Percentiles rank a stretch among this genome's conserved stretches.
These are phyloP conservation scores for Vicia faba DNA, from an alignment of 306 rosid species.

Conservation along the genomic window DNA sequence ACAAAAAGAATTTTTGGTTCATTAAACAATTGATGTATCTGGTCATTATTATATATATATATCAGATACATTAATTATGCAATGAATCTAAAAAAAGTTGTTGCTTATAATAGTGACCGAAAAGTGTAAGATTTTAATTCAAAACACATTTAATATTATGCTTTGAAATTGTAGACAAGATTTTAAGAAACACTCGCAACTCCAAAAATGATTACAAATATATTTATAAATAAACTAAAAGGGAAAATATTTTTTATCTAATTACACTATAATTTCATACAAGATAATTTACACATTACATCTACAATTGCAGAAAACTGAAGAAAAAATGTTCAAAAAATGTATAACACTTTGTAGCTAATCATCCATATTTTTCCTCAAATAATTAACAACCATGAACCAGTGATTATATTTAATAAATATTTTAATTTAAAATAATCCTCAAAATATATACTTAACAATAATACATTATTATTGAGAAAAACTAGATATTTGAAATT, in stretches of 20 bases:
- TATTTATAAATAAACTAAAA: neutral
- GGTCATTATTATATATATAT: no score
- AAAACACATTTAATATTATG: conserved; percentile 4
- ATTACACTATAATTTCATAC: conserved; percentile 16
- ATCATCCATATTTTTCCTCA: conserved; percentile 16
- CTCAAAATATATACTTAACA: conserved; percentile 30
- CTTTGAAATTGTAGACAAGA: no score
- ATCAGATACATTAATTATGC: no score
- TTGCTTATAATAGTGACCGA: no score
- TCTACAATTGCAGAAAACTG: neutral
- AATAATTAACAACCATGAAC: conserved; percentile 6
- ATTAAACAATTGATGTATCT: no score
- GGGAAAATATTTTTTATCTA: conserved; percentile 7
- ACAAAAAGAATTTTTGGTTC: no score
- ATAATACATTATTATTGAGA: no score
- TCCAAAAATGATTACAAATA: no score
- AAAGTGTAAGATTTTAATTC: no score
- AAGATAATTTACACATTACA: conserved; percentile 29
- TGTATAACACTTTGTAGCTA: neutral
- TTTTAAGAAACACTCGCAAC: no score
- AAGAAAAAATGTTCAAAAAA: conserved; percentile 6
- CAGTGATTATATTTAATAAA: conserved; percentile 5
- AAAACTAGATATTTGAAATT: no score
- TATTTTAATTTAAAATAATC: conserved; percentile 15
- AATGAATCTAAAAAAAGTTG: no score